Evolutionary conservation across 108 stramenopile genomes (phyloP), one percentile per base, ranked within the genome.

Genomic region (Fragilariopsis cylindrus): DNA sequence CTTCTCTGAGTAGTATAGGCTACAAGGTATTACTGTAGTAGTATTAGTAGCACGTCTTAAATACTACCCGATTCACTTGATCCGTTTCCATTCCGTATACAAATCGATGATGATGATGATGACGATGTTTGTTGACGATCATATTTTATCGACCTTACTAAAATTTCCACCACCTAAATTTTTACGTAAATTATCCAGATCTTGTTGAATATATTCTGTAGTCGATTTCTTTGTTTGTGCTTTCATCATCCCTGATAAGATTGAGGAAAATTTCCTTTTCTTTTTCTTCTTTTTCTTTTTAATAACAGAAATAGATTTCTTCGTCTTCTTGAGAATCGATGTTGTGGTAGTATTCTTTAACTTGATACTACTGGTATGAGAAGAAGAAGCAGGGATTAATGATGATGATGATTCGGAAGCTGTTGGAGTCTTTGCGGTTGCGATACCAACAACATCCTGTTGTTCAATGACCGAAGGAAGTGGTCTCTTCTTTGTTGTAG

Each of bases 141-240:
- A 88, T 76, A 88, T 88, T 75, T 88, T 88, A 73, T 86, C 88
- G 63, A 88, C 78, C 80, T 88, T 88, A 9, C 73, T 65, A 63
- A 88, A 88, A 49, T 69, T 73, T 55, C 88, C 88, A 5, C 88
- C 88, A 5, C 88, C 88, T 30, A 82, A 75, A 39, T 76, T 74
- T 19, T 83, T 71, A 58, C 65, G 57, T 65, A 88, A 81, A 8
- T 72, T 65, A 57, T 87, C 84, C 72, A 79, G 77, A 72, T 86
- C 83, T 64, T 67, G 75, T 71, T 82, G 67, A 6, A 45, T 62
- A 55, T 79, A 78, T 3, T 79, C 72, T 3, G 73, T 75, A 3
- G 67, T 76, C 1, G 67, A 73, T 65, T 73, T 75, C 44, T 47
- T 63, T 2, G 2, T 30, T 0, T 60, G 39, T 11, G 62, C 43